Evolutionary conservation across 2,329 filamentous ascomycete genomes (phyloP).

Genomic region (Penicillium freii): DNA sequence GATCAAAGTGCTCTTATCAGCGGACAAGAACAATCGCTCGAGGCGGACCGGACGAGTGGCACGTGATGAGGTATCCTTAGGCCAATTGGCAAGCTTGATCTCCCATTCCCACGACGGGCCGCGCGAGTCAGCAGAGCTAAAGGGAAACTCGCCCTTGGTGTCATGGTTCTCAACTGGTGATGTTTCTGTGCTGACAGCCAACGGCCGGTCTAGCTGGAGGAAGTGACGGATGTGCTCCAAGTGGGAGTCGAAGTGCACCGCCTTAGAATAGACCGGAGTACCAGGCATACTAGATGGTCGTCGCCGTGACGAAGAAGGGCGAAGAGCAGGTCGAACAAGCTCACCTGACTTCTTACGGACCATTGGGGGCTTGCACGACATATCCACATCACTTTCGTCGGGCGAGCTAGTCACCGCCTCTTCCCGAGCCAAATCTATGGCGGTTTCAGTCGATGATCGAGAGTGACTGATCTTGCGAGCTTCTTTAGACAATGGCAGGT

Average conservation of each 20-base stretch:
- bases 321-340: conserved; percentile 85
- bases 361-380: conserved; percentile 77
- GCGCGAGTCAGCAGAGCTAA: conserved; percentile 54
- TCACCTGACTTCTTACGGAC: conserved; percentile 98
- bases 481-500: conserved; percentile 51
- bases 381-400: conserved; percentile 55
- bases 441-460: conserved; percentile 58
- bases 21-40: conserved; percentile 81
- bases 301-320: conserved; percentile 68
- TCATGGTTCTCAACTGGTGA: conserved; percentile 88
- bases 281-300: conserved; percentile 96
- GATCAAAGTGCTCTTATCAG: conserved; percentile 80
- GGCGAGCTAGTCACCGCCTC: conserved; percentile 45
- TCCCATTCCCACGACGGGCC: conserved; percentile 75
- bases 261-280: conserved; percentile 92
- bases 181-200: conserved; percentile 92
- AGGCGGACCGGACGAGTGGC: conserved; percentile 66
- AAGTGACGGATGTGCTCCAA: conserved; percentile 96
- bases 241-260: conserved; percentile 97
- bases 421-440: conserved; percentile 48
- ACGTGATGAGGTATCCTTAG: conserved; percentile 62
- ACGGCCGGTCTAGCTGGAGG: conserved; percentile 84
- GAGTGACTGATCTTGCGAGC: conserved; percentile 62
- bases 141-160: conserved; percentile 86
- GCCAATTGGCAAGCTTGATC: conserved; percentile 80